Conservation (phyloP, 2,329 filamentous ascomycete genomes). For the Ophiostoma montium region DNA sequence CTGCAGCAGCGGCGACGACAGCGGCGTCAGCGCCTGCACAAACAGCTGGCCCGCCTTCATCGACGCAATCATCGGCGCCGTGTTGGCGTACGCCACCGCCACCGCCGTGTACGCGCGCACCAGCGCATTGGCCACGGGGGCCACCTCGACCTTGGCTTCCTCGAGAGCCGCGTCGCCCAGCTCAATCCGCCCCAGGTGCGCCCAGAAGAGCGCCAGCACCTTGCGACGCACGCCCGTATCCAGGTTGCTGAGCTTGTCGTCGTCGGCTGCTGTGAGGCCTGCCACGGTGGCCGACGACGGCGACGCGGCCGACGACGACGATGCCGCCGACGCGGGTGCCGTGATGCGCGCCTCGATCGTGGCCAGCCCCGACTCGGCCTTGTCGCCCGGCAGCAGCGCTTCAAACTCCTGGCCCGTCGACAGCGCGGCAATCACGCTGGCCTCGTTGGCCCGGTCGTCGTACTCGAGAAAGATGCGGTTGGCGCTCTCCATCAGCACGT, state of each 20-base stretch:
- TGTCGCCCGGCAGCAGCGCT: constrained; percentile 58
- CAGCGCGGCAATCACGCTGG: constrained; percentile 64
- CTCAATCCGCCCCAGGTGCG: constrained; percentile 80
- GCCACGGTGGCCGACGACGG: constrained; percentile 3
- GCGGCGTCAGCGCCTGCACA: constrained; percentile 77
- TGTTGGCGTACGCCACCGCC: constrained; percentile 73
- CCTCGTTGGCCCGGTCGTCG: constrained; percentile 67
- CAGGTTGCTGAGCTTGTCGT: constrained; percentile 60
- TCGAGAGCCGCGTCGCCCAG: constrained; percentile 59
- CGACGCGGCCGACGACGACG: constrained; percentile 23
- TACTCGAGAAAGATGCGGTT: constrained; percentile 93
- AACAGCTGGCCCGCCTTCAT: constrained; percentile 75
- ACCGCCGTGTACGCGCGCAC: constrained; percentile 82
- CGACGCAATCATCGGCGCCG: constrained; percentile 65
- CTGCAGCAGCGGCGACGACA: constrained; percentile 77
- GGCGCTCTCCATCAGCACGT: constrained; percentile 81
- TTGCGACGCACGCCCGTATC: constrained; percentile 74
- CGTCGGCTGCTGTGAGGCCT: constrained; percentile 59
- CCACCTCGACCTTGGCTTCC: constrained; percentile 77
- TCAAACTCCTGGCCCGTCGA: constrained; percentile 81
- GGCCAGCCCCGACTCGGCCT: constrained; percentile 64
- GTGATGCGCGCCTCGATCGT: constrained; percentile 74
- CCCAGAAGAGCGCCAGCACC: constrained; percentile 81
- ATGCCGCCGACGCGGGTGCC: constrained; percentile 25
- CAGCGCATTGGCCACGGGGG: constrained; percentile 70